Conservation (phyloP, 2,329 filamentous ascomycete genomes). For the Alternaria hordeiaustralica region DNA sequence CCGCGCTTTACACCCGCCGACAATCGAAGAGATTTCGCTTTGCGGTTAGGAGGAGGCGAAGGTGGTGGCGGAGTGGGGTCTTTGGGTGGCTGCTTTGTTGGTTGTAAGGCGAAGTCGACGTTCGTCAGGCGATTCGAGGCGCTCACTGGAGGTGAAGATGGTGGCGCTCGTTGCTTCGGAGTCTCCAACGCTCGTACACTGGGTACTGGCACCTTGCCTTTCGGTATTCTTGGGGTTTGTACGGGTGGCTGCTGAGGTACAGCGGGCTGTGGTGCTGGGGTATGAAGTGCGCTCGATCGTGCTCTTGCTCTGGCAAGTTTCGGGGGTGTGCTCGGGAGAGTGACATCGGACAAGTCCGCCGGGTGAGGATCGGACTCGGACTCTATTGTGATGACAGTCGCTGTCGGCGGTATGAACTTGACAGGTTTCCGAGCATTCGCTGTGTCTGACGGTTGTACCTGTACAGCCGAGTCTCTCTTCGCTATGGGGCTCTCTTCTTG, state of each 20-base stretch:
- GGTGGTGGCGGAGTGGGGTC: conserved; percentile 11
- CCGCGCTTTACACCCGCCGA: conserved; percentile 49
- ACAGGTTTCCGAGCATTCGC: conserved; percentile 22
- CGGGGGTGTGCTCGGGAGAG: conserved; percentile 31
- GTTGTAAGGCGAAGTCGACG: conserved; percentile 36
- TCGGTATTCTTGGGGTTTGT: conserved; percentile 31
- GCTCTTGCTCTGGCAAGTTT: not conserved
- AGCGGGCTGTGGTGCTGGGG: conserved; percentile 5
- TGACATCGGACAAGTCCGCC: conserved; percentile 29
- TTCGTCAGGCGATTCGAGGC: conserved; percentile 46
- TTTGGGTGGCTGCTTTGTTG: conserved; percentile 9
- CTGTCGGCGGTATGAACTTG: conserved; percentile 27
- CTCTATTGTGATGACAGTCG: conserved; percentile 45
- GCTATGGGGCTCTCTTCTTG: conserved; percentile 15
- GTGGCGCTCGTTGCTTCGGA: conserved; percentile 30
- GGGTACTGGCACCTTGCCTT: conserved; percentile 34
- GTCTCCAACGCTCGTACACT: conserved; percentile 29
- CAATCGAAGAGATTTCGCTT: conserved; percentile 48
- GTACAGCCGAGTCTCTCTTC: conserved; percentile 24
- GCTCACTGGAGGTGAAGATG: conserved; percentile 48
- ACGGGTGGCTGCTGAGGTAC: conserved; percentile 3
- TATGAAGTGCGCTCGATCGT: not conserved
- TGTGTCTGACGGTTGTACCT: conserved; percentile 34
- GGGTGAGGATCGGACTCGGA: conserved; percentile 40
- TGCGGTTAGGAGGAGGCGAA: conserved; percentile 26